Percentiles rank a stretch among this genome's conserved stretches.
Evolutionary conservation across 768 basidiomycete genomes (phyloP).

Genomic region (Cytidiella melzeri): DNA sequence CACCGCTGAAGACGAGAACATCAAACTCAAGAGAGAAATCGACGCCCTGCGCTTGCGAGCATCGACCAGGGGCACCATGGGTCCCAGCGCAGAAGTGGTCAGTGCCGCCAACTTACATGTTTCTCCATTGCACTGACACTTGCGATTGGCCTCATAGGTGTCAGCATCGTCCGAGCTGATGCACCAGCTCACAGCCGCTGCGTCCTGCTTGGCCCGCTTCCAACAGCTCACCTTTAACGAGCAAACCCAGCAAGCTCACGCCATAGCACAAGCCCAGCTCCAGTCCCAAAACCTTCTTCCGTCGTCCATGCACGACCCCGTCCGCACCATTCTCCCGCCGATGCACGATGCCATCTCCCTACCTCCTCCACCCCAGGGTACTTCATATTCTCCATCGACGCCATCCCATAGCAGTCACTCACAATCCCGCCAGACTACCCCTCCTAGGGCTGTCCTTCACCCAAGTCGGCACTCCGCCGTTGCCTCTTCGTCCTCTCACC

Average conservation of each 20-base stretch:
- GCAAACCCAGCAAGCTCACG: constrained; percentile 16
- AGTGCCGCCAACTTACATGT: constrained; percentile 1
- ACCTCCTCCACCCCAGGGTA: constrained; percentile 7
- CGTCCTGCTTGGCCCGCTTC: constrained; percentile 47
- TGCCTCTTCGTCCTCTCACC: too few relatives aligned
- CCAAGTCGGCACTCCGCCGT: constrained; percentile 5
- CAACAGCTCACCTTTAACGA: constrained; percentile 40
- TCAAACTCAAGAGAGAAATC: constrained; percentile 41
- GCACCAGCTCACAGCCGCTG: constrained; percentile 40
- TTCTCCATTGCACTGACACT: constrained; percentile 10
- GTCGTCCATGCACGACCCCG: constrained; percentile 9
- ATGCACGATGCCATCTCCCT: constrained; percentile 9
- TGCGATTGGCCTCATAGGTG: constrained; percentile 33
- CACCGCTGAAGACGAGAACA: constrained; percentile 52
- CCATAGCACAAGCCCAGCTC: constrained; percentile 15
- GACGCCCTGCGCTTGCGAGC: constrained; percentile 34
- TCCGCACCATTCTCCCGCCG: constrained; percentile 12
- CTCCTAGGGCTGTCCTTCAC: constrained; percentile 9
- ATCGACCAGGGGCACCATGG: constrained; percentile 20
- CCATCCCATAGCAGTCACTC: neutral
- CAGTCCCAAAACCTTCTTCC: constrained; percentile 9
- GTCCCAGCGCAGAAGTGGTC: constrained; percentile 26
- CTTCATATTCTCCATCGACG: neutral
- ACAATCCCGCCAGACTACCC: neutral
- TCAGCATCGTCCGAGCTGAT: constrained; percentile 47